A percentile compares a stretch with the other conserved stretches of the same genome.
Conservation (phyloP, 305 asterid species). For the Salvia sclarea region DNA sequence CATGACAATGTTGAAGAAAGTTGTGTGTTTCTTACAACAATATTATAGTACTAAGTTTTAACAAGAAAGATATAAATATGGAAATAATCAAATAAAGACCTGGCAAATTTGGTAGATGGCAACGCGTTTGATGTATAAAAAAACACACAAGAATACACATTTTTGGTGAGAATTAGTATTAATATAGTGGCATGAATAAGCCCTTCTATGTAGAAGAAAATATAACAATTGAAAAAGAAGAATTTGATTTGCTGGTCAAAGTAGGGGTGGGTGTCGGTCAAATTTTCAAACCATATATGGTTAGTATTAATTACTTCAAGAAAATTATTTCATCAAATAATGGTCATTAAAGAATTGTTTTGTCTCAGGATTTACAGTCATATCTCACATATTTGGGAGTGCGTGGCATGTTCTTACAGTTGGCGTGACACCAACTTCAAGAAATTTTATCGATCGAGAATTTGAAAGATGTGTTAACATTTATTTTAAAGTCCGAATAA, state of each 20-base stretch:
- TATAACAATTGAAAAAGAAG: background rate
- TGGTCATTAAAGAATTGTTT: background rate
- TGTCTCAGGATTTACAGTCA: background rate
- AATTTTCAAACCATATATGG: background rate
- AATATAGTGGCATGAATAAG: background rate
- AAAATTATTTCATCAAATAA: constrained; percentile 12
- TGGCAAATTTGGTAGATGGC: background rate
- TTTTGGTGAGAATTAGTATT: background rate
- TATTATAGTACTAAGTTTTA: too few relatives aligned
- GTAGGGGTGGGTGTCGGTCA: background rate
- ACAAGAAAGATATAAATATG: too few relatives aligned
- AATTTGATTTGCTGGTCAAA: background rate
- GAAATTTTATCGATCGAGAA: background rate
- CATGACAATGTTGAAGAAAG: too few relatives aligned
- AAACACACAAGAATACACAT: background rate
- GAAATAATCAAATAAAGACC: background rate
- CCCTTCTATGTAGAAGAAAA: background rate
- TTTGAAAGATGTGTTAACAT: background rate
- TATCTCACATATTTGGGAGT: background rate
- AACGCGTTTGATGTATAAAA: background rate
- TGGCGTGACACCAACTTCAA: background rate
- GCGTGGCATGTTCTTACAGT: background rate
- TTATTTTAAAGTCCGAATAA: background rate
- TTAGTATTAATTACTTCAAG: background rate
- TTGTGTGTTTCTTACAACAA: background rate